Evolutionary conservation across 345 rosid species (phyloP).

Genomic region (Dimocarpus longan): DNA sequence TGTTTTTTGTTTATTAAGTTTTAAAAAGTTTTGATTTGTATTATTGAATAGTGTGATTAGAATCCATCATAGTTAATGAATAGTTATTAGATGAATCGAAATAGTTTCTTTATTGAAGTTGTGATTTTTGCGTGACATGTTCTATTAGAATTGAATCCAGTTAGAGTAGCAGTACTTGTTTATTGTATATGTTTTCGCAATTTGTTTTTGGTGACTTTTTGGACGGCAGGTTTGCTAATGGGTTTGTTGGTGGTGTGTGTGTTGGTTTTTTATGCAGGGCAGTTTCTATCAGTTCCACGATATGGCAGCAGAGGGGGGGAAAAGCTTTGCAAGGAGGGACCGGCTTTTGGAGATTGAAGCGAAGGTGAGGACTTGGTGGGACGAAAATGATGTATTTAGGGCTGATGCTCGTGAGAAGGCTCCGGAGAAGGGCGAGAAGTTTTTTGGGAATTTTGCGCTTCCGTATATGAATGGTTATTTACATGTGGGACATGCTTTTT

Average conservation of each 20-base stretch:
- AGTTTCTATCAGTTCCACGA: conserved; percentile 44
- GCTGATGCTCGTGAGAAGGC: conserved; percentile 58
- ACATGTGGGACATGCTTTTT: conserved; percentile 84
- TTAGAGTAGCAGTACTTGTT: no score
- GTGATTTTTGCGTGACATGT: not conserved
- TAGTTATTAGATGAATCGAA: not conserved
- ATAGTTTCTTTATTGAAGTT: no score
- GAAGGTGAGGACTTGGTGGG: conserved; percentile 61
- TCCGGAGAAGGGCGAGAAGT: conserved; percentile 65
- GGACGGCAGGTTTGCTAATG: conserved; percentile 3
- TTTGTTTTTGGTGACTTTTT: not conserved
- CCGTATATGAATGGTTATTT: conserved; percentile 86
- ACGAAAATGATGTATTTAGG: conserved; percentile 60
- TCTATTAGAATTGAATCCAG: not conserved
- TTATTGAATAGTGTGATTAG: no score
- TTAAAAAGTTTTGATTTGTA: no score
- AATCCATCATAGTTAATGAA: not conserved
- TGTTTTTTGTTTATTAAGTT: no score
- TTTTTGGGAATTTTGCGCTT: conserved; percentile 75
- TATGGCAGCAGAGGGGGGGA: conserved; percentile 74
- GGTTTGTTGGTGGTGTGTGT: not conserved
- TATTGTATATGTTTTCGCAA: no score
- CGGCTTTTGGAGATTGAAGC: conserved; percentile 68
- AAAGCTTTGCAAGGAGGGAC: conserved; percentile 78
- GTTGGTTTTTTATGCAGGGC: not conserved